Evolutionary conservation across 1,139 yeast genomes (phyloP).

Genomic region (Diutina rugosa): DNA sequence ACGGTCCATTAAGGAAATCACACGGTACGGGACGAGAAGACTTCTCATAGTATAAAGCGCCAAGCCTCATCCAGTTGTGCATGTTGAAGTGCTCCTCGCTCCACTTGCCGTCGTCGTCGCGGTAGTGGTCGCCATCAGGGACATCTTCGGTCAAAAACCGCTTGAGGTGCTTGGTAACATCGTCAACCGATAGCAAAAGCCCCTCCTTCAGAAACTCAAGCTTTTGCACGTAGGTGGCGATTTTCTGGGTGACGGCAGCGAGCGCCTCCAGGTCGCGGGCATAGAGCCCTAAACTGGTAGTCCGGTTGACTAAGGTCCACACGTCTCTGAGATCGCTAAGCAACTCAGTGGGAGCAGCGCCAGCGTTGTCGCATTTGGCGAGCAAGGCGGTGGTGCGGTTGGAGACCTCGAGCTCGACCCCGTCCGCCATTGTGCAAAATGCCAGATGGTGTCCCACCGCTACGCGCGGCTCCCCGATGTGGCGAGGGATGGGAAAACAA

Average conservation of each 20-base stretch:
- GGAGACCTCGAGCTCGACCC: background rate
- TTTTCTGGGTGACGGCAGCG: conserved; percentile 24
- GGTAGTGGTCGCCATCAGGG: conserved; percentile 8
- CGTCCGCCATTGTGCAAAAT: background rate
- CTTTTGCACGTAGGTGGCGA: conserved; percentile 43
- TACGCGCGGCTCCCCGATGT: background rate
- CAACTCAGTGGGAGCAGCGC: background rate
- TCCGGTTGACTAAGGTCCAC: conserved; percentile 1
- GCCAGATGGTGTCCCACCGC: background rate
- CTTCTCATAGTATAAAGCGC: conserved; percentile 35
- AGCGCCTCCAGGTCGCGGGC: conserved; percentile 28
- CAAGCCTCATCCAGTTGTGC: conserved; percentile 50
- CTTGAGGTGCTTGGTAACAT: conserved; percentile 28
- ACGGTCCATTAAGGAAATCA: conserved; percentile 62
- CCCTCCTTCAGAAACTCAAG: conserved; percentile 42
- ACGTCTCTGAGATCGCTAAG: background rate
- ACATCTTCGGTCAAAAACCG: conserved; percentile 16
- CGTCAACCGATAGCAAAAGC: conserved; percentile 32
- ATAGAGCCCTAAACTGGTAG: conserved; percentile 15
- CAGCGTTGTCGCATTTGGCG: background rate
- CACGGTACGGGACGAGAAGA: conserved; percentile 37
- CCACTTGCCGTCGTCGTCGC: conserved; percentile 7
- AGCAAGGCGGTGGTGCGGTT: background rate
- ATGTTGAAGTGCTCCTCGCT: conserved; percentile 15
- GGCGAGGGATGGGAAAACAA: no score